A percentile compares a stretch with the other conserved stretches of the same genome.
phyloP scores from a whole-genome alignment of 768 basidiomycete species.

The Rhizopogon roseolus region DNA sequence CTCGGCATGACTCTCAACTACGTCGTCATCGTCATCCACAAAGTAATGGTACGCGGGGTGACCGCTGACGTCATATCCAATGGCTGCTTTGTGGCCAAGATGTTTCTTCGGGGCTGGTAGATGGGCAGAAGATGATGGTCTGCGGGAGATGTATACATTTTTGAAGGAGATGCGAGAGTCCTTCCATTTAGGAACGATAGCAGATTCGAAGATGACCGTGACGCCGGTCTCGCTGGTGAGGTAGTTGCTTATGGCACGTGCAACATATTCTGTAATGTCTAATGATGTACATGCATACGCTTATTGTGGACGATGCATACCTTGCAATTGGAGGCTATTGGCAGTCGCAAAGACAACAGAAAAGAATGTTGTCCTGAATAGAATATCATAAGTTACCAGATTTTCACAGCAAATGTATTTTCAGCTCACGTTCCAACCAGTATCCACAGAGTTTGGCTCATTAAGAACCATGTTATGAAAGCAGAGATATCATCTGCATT shows the following conservation, averaged over 20 bases:
- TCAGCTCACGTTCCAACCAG: constrained; percentile 63
- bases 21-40: constrained; percentile 56
- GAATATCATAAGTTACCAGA: constrained; percentile 2
- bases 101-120: constrained; percentile 13
- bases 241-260: constrained; percentile 86
- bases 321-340: constrained; percentile 84
- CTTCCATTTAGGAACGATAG: constrained; percentile 97
- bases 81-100: constrained; percentile 50
- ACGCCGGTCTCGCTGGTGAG: constrained; percentile 91
- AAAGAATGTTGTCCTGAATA: constrained; percentile 83
- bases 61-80: constrained; percentile 72
- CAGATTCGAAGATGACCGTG: constrained; percentile 93
- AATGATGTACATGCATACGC: neutral
- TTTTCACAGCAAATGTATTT: neutral
- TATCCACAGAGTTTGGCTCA: constrained; percentile 96
- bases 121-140: constrained; percentile 38
- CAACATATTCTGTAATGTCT: constrained; percentile 63
- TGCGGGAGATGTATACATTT: constrained; percentile 90
- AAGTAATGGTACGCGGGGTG: constrained; percentile 66
- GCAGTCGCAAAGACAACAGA: constrained; percentile 86
- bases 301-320: constrained; percentile 32
- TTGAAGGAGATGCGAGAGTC: constrained; percentile 95
- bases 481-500: constrained; percentile 97
- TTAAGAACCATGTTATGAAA: constrained; percentile 91
- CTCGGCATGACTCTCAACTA: constrained; percentile 26